phyloP scores from a whole-genome alignment of 108 stramenopile species.

The Pseudonitzschia pungens region DNA sequence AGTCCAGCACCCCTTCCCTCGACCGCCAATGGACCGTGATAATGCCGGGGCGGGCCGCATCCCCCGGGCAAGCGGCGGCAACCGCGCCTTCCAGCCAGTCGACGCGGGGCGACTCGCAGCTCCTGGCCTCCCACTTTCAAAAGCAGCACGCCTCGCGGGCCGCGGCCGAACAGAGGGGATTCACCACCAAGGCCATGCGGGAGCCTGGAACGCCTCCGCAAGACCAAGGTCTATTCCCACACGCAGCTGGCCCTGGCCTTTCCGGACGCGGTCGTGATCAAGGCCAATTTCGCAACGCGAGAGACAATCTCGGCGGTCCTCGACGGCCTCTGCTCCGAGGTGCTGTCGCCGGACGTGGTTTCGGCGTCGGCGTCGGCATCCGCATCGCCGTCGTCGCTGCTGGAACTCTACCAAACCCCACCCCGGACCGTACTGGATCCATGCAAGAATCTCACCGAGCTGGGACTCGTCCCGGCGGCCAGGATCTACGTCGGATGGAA shows the following conservation, averaged over 20 bases:
- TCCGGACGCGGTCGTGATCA: conserved; percentile 53
- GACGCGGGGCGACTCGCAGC: conserved; percentile 40
- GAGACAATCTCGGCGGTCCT: conserved; percentile 52
- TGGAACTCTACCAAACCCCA: conserved; percentile 81
- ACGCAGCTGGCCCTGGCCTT: conserved; percentile 67
- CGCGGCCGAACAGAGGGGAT: conserved; percentile 57
- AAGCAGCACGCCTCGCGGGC: conserved; percentile 37
- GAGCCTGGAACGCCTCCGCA: conserved; percentile 76
- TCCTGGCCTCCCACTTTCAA: conserved; percentile 53
- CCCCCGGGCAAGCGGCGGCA: neutral
- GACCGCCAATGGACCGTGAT: conserved; percentile 58
- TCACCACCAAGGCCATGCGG: conserved; percentile 86
- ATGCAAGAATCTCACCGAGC: conserved; percentile 51
- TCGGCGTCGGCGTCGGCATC: neutral
- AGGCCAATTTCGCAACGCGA: conserved; percentile 63
- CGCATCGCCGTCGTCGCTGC: conserved; percentile 13
- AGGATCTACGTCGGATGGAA: conserved; percentile 81
- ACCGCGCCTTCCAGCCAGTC: neutral
- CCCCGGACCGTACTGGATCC: conserved; percentile 56
- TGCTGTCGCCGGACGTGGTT: conserved; percentile 13
- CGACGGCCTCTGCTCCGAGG: conserved; percentile 27
- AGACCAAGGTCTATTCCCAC: conserved; percentile 74
- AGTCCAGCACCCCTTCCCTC: neutral
- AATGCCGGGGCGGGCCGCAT: conserved; percentile 34
- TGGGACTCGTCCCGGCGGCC: conserved; percentile 79